A percentile compares a stretch with the other conserved stretches of the same genome.
These are phyloP conservation scores for Salix exigua DNA, from an alignment of 345 rosid species.

Conservation along the genomic window DNA sequence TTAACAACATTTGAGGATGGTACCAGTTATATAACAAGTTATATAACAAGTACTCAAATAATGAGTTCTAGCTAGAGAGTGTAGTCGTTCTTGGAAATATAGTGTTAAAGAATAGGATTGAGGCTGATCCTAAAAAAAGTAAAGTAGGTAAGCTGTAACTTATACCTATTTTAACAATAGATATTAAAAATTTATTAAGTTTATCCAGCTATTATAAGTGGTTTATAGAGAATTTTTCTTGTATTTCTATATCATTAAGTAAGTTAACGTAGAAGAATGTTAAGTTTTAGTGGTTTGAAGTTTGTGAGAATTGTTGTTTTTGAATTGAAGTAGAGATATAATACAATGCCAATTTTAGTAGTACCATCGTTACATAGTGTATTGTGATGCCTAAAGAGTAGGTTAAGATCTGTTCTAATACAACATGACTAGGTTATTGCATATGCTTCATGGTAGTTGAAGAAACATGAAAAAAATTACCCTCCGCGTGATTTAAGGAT, in stretches of 20 bases:
- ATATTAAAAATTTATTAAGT: no score
- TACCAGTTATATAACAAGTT: not conserved
- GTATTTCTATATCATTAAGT: no score
- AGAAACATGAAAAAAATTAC: not conserved
- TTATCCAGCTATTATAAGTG: no score
- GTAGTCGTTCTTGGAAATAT: not conserved
- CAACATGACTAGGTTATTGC: not conserved
- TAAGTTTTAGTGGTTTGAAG: not conserved
- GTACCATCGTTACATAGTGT: no score
- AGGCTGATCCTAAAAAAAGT: no score
- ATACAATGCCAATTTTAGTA: rapidly evolving
- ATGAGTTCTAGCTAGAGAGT: not conserved
- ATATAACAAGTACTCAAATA: not conserved
- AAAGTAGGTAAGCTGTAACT: no score
- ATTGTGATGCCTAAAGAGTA: no score
- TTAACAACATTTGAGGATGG: not conserved
- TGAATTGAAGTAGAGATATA: not conserved
- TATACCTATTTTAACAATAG: no score
- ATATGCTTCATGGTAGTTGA: not conserved
- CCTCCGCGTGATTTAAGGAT: not conserved
- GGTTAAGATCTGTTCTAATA: not conserved
- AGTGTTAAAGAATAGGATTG: no score
- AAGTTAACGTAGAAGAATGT: no score
- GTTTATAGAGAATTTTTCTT: no score
- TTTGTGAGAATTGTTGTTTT: no score